Conservation (phyloP, 768 basidiomycete genomes). For the Mycena chlorophos region DNA sequence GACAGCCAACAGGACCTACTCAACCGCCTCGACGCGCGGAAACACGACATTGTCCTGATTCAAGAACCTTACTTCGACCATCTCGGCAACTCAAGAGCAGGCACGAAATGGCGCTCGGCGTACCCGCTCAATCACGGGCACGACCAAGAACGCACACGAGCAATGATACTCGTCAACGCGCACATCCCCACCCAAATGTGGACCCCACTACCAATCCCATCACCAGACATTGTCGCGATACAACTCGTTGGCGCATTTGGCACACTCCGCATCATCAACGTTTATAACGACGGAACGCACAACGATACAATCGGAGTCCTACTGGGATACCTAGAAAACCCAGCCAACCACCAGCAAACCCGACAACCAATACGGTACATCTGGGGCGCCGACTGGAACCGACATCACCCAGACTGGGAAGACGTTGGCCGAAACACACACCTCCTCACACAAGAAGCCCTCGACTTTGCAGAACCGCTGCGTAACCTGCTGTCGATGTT, state of each 20-base stretch:
- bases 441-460: conserved; percentile 33
- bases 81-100: conserved; percentile 18
- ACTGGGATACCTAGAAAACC: not conserved
- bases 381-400: conserved; percentile 42
- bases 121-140: conserved; percentile 11
- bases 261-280: conserved; percentile 29
- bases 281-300: conserved; percentile 32
- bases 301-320: conserved; percentile 10
- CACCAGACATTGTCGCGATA: conserved; percentile 28
- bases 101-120: conserved; percentile 11
- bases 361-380: conserved; percentile 8
- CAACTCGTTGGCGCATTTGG: conserved; percentile 20
- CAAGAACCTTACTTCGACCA: conserved; percentile 41
- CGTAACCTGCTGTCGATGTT: conserved; percentile 26
- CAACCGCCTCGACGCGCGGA: not conserved
- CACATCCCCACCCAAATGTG: conserved; percentile 24
- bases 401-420: conserved; percentile 44
- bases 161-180: conserved; percentile 24
- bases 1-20: conserved; percentile 22
- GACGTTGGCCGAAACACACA: conserved; percentile 24
- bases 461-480: conserved; percentile 25
- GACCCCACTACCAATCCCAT: conserved; percentile 21
- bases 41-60: conserved; percentile 35
- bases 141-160: conserved; percentile 2
- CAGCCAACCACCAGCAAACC: not conserved